phyloP scores from a whole-genome alignment of 805 yeast species.

The Candida cerambycidarum region DNA sequence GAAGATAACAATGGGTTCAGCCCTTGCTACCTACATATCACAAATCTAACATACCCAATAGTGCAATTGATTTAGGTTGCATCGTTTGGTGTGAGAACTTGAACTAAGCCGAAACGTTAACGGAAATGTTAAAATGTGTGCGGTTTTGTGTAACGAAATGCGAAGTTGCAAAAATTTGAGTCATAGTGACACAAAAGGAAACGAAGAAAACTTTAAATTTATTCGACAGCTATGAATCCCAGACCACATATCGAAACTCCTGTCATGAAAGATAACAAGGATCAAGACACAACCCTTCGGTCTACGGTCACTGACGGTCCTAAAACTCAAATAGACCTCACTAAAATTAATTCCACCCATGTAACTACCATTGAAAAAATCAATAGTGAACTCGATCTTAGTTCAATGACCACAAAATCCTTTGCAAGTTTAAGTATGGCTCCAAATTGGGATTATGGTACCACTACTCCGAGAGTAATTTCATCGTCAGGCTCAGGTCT shows the following conservation, averaged over 20 bases:
- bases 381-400: slow-evolving; percentile 11
- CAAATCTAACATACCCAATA: slow-evolving; percentile 31
- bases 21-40: no score
- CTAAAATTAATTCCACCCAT: slow-evolving; percentile 1
- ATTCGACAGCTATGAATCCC: no score
- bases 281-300: neutral
- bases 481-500: slow-evolving; percentile 20
- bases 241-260: no score
- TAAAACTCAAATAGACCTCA: neutral
- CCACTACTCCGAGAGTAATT: slow-evolving; percentile 6
- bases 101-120: no score
- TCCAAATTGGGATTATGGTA: slow-evolving; percentile 14
- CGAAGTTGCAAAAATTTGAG: slow-evolving; percentile 5
- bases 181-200: neutral
- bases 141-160: neutral
- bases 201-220: no score
- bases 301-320: no score
- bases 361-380: slow-evolving; percentile 7
- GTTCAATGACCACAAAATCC: slow-evolving; percentile 3
- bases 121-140: neutral
- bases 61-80: slow-evolving; percentile 41
- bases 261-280: no score
- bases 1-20: no score
- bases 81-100: slow-evolving; percentile 16
- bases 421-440: slow-evolving; percentile 8